A percentile compares a stretch with the other conserved stretches of the same genome.
These are phyloP conservation scores for Noccaea bulbosa DNA, from an alignment of 345 rosid genomes.

Conservation along the genomic window DNA sequence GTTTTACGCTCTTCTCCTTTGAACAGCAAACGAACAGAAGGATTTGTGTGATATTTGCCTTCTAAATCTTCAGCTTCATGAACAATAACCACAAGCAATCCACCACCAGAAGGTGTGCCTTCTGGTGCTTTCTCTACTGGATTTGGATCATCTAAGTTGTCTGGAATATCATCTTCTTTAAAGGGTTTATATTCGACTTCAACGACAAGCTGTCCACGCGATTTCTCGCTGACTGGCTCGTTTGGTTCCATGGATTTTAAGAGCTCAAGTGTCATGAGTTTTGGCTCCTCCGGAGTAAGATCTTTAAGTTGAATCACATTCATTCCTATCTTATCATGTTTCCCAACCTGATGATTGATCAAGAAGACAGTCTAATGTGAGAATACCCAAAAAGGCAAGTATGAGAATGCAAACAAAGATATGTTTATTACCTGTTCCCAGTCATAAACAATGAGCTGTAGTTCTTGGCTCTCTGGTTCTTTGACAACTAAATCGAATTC, in stretches of 20 bases:
- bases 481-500: slow-evolving; percentile 76
- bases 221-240: slow-evolving; percentile 69
- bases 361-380: background rate
- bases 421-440: slow-evolving; percentile 80
- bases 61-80: slow-evolving; percentile 95
- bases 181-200: slow-evolving; percentile 77
- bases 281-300: slow-evolving; percentile 78
- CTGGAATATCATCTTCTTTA: slow-evolving; percentile 53
- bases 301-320: slow-evolving; percentile 71
- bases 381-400: slow-evolving; percentile 6
- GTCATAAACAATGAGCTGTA: slow-evolving; percentile 71
- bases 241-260: slow-evolving; percentile 78
- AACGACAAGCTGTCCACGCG: slow-evolving; percentile 73
- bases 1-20: slow-evolving; percentile 89
- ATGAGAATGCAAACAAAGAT: background rate
- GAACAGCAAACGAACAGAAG: slow-evolving; percentile 71
- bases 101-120: slow-evolving; percentile 86
- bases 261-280: slow-evolving; percentile 66
- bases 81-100: slow-evolving; percentile 77
- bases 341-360: slow-evolving; percentile 61
- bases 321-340: slow-evolving; percentile 92
- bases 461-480: slow-evolving; percentile 72
- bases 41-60: slow-evolving; percentile 95
- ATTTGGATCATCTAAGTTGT: slow-evolving; percentile 51
- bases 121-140: slow-evolving; percentile 83